These are phyloP conservation scores for Boeremia lycopersici DNA, from an alignment of 2,329 filamentous ascomycete species.

Conservation along the genomic window DNA sequence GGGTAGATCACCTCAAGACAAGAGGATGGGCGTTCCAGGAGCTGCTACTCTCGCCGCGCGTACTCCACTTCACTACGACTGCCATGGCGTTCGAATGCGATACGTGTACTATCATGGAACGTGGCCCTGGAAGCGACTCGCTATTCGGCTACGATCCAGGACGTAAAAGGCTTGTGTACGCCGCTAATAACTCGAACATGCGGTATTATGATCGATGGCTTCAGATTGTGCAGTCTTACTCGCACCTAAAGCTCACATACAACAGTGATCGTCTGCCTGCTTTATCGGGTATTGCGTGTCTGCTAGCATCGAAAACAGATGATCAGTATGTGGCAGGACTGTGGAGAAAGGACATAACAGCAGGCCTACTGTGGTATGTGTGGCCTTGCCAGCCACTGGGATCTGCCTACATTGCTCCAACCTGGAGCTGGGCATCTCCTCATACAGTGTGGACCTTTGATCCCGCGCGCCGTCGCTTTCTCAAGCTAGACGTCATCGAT, in stretches of 20 bases:
- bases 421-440: conserved; percentile 15
- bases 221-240: conserved; percentile 9
- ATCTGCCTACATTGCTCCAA: background rate
- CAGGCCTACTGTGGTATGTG: conserved; percentile 14
- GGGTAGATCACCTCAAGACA: conserved; percentile 2
- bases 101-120: conserved; percentile 5
- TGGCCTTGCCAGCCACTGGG: background rate
- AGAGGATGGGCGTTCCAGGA: conserved; percentile 31
- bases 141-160: conserved; percentile 2
- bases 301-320: conserved; percentile 10
- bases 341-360: conserved; percentile 9
- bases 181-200: background rate
- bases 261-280: conserved; percentile 11
- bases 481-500: background rate
- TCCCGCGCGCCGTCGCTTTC: background rate
- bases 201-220: conserved; percentile 11
- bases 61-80: conserved; percentile 21
- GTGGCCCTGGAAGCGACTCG: conserved; percentile 3
- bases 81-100: conserved; percentile 27
- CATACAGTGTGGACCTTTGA: background rate
- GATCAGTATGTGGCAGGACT: conserved; percentile 15
- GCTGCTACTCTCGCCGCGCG: conserved; percentile 23
- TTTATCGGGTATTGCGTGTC: conserved; percentile 8
- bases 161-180: conserved; percentile 1
- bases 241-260: conserved; percentile 9